Evolutionary conservation across 805 yeast genomes (phyloP).

Genomic region (Ogataea henricii): DNA sequence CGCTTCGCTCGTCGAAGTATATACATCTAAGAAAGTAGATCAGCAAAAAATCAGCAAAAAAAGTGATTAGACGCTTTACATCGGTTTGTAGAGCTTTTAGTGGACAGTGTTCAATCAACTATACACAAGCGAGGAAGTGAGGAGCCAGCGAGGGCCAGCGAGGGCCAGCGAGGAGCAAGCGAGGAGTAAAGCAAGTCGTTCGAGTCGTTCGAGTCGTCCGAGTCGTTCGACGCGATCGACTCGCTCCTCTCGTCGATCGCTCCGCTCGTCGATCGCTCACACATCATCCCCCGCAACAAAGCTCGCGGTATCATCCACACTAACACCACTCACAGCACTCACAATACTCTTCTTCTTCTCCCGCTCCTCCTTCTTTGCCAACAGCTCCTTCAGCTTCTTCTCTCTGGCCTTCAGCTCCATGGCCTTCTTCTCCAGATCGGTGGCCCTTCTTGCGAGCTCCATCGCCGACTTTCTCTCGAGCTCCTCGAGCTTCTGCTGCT

Average conservation of each 20-base stretch:
- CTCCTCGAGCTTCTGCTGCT: constrained; percentile 78
- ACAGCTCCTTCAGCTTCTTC: constrained; percentile 47
- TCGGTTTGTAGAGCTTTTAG: too few species aligned
- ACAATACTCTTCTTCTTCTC: constrained; percentile 11
- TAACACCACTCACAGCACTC: constrained; percentile 9
- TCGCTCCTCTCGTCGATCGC: neutral
- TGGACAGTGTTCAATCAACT: too few species aligned
- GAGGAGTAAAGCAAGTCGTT: too few species aligned
- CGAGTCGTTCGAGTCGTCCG: too few species aligned
- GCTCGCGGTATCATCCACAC: constrained; percentile 18
- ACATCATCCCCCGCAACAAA: constrained; percentile 25
- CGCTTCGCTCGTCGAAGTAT: neutral
- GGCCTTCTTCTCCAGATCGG: constrained; percentile 73
- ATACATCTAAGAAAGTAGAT: too few species aligned
- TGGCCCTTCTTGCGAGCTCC: constrained; percentile 73
- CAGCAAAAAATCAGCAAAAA: too few species aligned
- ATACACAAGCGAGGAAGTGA: too few species aligned
- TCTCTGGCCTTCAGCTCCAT: constrained; percentile 71
- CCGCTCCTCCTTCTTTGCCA: constrained; percentile 24
- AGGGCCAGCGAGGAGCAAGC: neutral
- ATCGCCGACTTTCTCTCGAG: constrained; percentile 76
- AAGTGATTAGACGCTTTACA: too few species aligned
- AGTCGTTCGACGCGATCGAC: too few species aligned
- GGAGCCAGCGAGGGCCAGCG: too few species aligned
- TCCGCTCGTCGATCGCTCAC: neutral